These are phyloP conservation scores for Phaffia rhodozyma DNA, from an alignment of 1,284 basidiomycete species.

Conservation along the genomic window DNA sequence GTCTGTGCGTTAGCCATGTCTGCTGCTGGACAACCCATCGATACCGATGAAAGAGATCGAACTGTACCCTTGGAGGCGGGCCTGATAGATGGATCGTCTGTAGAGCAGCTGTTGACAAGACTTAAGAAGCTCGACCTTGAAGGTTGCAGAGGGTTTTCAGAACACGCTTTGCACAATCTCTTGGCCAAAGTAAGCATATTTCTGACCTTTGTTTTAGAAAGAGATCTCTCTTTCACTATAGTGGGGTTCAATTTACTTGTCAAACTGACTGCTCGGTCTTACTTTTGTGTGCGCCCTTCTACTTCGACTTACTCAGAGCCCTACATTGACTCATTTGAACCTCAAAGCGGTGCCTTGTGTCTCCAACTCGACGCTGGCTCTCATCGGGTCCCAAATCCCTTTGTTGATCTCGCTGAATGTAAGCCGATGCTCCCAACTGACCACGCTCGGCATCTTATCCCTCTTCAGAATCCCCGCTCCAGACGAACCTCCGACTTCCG, in stretches of 20 bases:
- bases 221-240: no score
- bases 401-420: conserved; percentile 54
- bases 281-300: not conserved
- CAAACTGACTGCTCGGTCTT: conserved; percentile 38
- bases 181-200: conserved; percentile 32
- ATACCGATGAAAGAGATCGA: conserved; percentile 14
- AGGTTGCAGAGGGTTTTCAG: conserved; percentile 56
- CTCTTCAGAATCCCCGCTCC: conserved; percentile 23
- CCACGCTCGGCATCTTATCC: conserved; percentile 45
- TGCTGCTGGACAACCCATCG: conserved; percentile 14
- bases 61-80: no score
- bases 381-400: conserved; percentile 48
- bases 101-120: conserved; percentile 17
- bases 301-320: conserved; percentile 30
- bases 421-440: conserved; percentile 57
- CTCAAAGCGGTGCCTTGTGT: conserved; percentile 58
- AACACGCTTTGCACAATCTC: conserved; percentile 54
- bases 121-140: conserved; percentile 51
- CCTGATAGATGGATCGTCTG: not conserved
- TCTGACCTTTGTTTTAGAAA: no score
- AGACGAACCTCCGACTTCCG: conserved; percentile 38
- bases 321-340: conserved; percentile 45
- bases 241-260: not conserved
- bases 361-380: conserved; percentile 56
- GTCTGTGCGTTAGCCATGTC: conserved; percentile 15